A percentile compares a stretch with the other conserved stretches of the same genome.
Conservation (phyloP, 1,284 basidiomycete species). For the Inonotus hispidus region DNA sequence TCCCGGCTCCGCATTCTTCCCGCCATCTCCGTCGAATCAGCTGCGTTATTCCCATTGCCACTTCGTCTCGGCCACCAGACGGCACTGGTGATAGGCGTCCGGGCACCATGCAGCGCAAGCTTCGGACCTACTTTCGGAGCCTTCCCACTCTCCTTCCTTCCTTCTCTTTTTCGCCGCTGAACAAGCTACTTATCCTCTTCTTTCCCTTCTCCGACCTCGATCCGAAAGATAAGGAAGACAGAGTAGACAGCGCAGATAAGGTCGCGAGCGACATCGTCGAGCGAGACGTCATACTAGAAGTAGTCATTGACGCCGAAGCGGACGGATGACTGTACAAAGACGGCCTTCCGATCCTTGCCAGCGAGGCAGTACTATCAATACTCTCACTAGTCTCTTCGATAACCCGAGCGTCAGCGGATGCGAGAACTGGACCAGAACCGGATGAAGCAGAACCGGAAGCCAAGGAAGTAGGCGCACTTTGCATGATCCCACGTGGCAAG, state of each 20-base stretch:
- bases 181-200: not conserved
- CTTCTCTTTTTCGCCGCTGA: not conserved
- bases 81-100: slow-evolving; percentile 36
- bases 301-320: not conserved
- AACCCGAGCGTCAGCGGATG: not conserved
- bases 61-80: slow-evolving; percentile 38
- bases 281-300: not conserved
- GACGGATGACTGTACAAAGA: slow-evolving; percentile 1
- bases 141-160: not conserved
- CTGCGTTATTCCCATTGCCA: slow-evolving; percentile 21
- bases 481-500: not conserved
- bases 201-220: not conserved
- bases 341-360: not conserved
- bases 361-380: not conserved
- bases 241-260: not conserved
- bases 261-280: not conserved
- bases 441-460: not conserved
- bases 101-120: slow-evolving; percentile 8
- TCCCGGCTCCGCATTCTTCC: slow-evolving; percentile 16
- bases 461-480: not conserved
- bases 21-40: not conserved
- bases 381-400: not conserved
- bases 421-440: not conserved
- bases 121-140: slow-evolving; percentile 23
- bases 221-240: not conserved